Conservation (phyloP, 2,329 filamentous ascomycete species). For the Aureobasidium sp. region DNA sequence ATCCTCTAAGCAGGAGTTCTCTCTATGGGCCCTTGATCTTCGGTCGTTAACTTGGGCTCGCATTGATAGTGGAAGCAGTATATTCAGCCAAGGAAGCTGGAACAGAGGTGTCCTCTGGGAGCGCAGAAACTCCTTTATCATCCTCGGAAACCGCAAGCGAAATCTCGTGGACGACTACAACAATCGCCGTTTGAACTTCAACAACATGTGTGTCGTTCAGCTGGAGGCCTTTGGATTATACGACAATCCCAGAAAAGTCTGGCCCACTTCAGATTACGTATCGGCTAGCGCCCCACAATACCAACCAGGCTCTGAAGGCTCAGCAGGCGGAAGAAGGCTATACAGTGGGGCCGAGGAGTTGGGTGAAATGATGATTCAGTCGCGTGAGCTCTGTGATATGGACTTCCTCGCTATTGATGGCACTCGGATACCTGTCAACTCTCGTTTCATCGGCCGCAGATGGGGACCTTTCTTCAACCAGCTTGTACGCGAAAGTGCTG, state of each 20-base stretch:
- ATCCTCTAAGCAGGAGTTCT: constrained; percentile 96
- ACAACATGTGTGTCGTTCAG: constrained; percentile 93
- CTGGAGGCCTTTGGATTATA: constrained; percentile 95
- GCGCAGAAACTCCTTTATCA: constrained; percentile 88
- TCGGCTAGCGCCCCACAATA: constrained; percentile 65
- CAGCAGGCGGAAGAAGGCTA: constrained; percentile 68
- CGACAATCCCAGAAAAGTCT: constrained; percentile 78
- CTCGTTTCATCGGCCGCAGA: constrained; percentile 73
- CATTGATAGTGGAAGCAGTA: constrained; percentile 88
- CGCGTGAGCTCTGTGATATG: constrained; percentile 92
- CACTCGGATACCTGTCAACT: constrained; percentile 89
- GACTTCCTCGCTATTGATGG: constrained; percentile 88
- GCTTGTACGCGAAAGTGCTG: constrained; percentile 68
- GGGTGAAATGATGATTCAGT: constrained; percentile 68
- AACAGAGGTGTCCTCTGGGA: constrained; percentile 93
- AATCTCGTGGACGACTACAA: constrained; percentile 98
- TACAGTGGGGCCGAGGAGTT: constrained; percentile 76
- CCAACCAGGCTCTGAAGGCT: constrained; percentile 36
- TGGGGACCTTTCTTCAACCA: constrained; percentile 98
- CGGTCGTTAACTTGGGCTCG: constrained; percentile 86
- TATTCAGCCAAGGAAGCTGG: constrained; percentile 97
- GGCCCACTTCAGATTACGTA: constrained; percentile 73
- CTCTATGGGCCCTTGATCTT: constrained; percentile 88
- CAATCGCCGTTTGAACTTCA: constrained; percentile 94
- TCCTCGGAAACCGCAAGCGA: constrained; percentile 86